Conservation (phyloP, 2,329 filamentous ascomycete species). For the Huntiella abstrusa region DNA sequence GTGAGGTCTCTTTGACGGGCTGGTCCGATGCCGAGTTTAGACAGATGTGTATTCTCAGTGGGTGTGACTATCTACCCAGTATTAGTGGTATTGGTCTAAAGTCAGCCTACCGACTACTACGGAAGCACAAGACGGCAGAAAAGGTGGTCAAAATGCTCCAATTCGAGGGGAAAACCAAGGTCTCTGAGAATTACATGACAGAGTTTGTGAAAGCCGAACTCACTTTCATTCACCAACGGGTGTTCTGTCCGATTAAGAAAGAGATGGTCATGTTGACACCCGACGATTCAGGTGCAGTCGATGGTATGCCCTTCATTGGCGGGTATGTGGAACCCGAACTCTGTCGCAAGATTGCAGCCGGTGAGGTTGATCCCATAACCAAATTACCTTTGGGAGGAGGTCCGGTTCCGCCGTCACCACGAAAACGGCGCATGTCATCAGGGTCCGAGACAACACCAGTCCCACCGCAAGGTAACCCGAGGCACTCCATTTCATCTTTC, state of each 20-base stretch:
- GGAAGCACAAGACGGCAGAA: constrained; percentile 78
- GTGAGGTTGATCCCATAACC: constrained; percentile 77
- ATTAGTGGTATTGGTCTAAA: constrained; percentile 79
- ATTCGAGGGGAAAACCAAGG: constrained; percentile 68
- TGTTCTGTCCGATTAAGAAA: constrained; percentile 61
- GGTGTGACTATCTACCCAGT: constrained; percentile 83
- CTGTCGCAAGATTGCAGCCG: constrained; percentile 56
- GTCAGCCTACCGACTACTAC: constrained; percentile 76
- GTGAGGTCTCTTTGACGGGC: constrained; percentile 72
- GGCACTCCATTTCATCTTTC: constrained; percentile 27
- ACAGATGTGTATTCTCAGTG: constrained; percentile 88
- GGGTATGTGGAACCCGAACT: constrained; percentile 46
- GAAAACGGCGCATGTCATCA: constrained; percentile 4
- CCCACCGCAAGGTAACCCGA: constrained; percentile 22
- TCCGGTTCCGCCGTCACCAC: constrained; percentile 22
- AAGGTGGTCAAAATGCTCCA: constrained; percentile 64
- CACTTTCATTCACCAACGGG: constrained; percentile 87
- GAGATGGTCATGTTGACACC: constrained; percentile 59
- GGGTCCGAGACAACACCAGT: constrained; percentile 13
- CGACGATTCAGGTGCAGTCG: constrained; percentile 40
- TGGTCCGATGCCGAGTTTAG: constrained; percentile 88
- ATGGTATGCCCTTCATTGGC: constrained; percentile 69
- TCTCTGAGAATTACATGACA: constrained; percentile 66
- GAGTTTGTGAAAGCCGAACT: constrained; percentile 72
- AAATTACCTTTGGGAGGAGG: constrained; percentile 40